Conservation (phyloP, 2,329 filamentous ascomycete genomes). For the Capronia coronata region DNA sequence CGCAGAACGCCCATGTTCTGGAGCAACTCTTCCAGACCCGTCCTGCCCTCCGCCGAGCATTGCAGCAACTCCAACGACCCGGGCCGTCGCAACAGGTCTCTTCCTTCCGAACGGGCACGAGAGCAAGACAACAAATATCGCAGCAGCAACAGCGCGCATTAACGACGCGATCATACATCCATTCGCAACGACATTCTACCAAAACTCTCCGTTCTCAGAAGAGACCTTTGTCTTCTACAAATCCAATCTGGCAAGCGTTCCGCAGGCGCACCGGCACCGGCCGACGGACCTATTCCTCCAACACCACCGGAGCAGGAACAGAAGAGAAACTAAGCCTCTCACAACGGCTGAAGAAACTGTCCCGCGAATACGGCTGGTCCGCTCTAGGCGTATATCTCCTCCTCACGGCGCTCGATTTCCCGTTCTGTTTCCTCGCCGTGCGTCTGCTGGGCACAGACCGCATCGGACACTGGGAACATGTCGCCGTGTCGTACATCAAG, state of each 20-base stretch:
- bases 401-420: conserved; percentile 81
- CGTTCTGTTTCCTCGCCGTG: conserved; percentile 88
- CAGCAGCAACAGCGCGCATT: too few relatives aligned
- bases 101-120: neutral
- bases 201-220: neutral
- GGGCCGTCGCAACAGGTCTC: neutral
- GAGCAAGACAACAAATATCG: too few relatives aligned
- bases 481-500: conserved; percentile 38
- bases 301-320: conserved; percentile 20
- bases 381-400: conserved; percentile 85
- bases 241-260: conserved; percentile 2
- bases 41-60: neutral
- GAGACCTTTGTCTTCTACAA: conserved; percentile 1
- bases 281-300: conserved; percentile 22
- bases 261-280: conserved; percentile 5
- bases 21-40: conserved; percentile 6
- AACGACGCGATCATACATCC: neutral
- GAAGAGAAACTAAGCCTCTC: conserved; percentile 51
- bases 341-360: conserved; percentile 71
- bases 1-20: neutral
- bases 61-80: conserved; percentile 9
- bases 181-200: neutral
- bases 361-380: conserved; percentile 88
- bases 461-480: conserved; percentile 58
- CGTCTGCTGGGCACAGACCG: conserved; percentile 73